These are phyloP conservation scores for Papiliotrema fonsecae DNA, from an alignment of 1,284 basidiomycete genomes.

Conservation along the genomic window DNA sequence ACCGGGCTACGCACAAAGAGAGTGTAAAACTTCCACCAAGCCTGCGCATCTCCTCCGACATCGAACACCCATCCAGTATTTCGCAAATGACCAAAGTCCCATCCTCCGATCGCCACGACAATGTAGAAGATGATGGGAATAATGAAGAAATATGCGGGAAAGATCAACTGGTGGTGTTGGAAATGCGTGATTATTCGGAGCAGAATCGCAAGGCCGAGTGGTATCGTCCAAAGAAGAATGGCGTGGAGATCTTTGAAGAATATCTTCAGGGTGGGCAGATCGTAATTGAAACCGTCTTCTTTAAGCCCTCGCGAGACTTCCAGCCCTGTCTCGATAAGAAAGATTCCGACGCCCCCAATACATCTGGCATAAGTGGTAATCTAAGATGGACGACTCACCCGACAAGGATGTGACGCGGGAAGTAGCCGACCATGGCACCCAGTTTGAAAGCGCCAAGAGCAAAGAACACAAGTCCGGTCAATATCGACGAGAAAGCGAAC, in stretches of 20 bases:
- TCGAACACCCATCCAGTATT: constrained; percentile 84
- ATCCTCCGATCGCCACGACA: constrained; percentile 60
- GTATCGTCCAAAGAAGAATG: constrained; percentile 68
- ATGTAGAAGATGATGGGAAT: constrained; percentile 84
- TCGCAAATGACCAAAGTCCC: constrained; percentile 63
- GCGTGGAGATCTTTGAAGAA: constrained; percentile 61
- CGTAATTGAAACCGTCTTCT: constrained; percentile 72
- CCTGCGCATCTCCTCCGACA: constrained; percentile 58
- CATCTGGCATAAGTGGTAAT: constrained; percentile 53
- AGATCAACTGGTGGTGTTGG: constrained; percentile 83
- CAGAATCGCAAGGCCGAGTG: constrained; percentile 70
- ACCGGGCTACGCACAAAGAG: constrained; percentile 56
- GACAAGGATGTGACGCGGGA: constrained; percentile 91
- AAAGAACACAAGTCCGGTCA: constrained; percentile 86
- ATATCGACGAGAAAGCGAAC: constrained; percentile 80
- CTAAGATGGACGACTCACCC: constrained; percentile 53
- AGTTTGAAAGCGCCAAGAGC: constrained; percentile 76
- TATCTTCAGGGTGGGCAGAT: constrained; percentile 56
- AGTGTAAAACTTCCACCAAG: constrained; percentile 78
- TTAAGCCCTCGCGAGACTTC: constrained; percentile 77
- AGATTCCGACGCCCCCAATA: constrained; percentile 93
- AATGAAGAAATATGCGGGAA: constrained; percentile 82
- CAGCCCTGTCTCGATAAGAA: constrained; percentile 81
- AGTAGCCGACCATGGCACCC: constrained; percentile 87
- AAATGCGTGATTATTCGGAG: constrained; percentile 75